phyloP scores from a whole-genome alignment of 164 flowering plant species.

The Sedum album region DNA sequence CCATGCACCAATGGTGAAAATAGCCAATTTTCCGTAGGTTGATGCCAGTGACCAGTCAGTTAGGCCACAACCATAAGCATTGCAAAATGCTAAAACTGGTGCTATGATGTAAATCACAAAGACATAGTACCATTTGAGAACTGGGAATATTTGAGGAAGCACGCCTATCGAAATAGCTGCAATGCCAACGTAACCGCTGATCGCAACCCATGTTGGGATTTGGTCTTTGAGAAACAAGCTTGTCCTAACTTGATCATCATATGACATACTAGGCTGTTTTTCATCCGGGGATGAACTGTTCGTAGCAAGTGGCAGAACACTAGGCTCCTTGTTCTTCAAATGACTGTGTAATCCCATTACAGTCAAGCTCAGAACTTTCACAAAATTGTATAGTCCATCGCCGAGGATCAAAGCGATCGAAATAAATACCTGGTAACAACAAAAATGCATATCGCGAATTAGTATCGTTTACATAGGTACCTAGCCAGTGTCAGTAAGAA shows the following conservation, averaged over 20 bases:
- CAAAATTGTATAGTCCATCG: constrained; percentile 6
- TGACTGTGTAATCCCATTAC: not conserved
- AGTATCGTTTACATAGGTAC: no score
- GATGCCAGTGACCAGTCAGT: constrained; percentile 7
- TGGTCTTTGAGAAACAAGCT: constrained; percentile 5
- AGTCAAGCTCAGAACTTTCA: not conserved
- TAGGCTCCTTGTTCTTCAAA: constrained; percentile 2
- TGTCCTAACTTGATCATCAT: constrained; percentile 7
- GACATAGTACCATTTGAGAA: constrained; percentile 8
- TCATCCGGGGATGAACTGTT: not conserved
- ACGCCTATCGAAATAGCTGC: constrained; percentile 2
- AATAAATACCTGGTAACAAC: not conserved
- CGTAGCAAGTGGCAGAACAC: not conserved
- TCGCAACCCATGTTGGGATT: constrained; percentile 3
- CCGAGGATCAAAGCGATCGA: not conserved
- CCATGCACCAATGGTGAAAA: constrained; percentile 9
- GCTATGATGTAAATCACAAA: not conserved
- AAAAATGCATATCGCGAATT: not conserved
- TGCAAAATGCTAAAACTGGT: constrained; percentile 6
- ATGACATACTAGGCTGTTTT: not conserved
- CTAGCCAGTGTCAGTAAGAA: no score
- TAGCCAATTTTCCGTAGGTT: constrained; percentile 1
- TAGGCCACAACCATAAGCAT: constrained; percentile 6
- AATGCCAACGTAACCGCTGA: constrained; percentile 6
- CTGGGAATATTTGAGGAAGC: constrained; percentile 7